These are phyloP conservation scores for Isabelozyma gotoi DNA, from an alignment of 805 yeast genomes.

Conservation along the genomic window DNA sequence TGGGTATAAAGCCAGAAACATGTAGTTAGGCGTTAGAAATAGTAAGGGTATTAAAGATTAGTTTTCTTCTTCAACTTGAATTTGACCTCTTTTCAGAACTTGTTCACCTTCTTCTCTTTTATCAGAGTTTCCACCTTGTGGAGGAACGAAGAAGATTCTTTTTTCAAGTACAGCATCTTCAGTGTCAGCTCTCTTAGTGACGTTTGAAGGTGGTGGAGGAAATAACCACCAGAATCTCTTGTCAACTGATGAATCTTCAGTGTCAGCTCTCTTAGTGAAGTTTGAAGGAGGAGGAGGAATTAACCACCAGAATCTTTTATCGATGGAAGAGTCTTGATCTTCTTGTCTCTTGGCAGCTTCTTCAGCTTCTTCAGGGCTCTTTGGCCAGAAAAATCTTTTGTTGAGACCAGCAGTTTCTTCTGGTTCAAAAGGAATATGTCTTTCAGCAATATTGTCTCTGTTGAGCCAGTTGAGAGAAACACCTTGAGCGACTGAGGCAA, in stretches of 20 bases:
- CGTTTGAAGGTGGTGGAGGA: neutral
- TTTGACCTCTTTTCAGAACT: neutral
- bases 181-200: neutral
- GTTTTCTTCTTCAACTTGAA: neutral
- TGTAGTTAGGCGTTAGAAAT: neutral
- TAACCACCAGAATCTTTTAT: neutral
- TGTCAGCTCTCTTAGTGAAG: neutral
- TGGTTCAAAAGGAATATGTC: neutral
- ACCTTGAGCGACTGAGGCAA: constrained; percentile 1
- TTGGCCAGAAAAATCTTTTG: neutral
- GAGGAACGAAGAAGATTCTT: neutral
- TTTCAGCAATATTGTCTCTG: neutral
- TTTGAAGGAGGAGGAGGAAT: neutral
- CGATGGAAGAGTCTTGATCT: neutral
- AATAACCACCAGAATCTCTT: neutral
- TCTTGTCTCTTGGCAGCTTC: neutral
- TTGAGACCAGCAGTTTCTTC: neutral
- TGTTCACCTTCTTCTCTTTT: neutral
- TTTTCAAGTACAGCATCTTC: neutral
- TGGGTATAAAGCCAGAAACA: too few species aligned
- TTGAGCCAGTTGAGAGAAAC: neutral
- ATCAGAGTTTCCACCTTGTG: neutral
- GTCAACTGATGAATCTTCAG: neutral
- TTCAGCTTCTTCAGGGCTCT: neutral
- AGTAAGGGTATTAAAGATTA: neutral